phyloP scores from a whole-genome alignment of 169 alveolate genomes.

The Plasmodium falciparum region DNA sequence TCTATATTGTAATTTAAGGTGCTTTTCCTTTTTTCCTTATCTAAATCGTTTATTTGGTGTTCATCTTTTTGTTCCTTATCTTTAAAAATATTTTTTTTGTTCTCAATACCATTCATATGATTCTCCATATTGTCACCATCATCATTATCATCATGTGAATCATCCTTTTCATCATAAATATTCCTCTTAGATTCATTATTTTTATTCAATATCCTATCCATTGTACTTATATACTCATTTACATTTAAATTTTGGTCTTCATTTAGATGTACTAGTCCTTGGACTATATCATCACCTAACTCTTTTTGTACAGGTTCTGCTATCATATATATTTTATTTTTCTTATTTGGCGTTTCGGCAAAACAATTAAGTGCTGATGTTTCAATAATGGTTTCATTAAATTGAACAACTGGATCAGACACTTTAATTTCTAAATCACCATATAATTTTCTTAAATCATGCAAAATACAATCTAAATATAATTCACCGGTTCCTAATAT shows the following conservation, averaged over 20 bases:
- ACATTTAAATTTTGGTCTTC: slow-evolving; percentile 20
- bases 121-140: not conserved
- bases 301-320: slow-evolving; percentile 97
- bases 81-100: slow-evolving; percentile 85
- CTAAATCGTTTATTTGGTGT: slow-evolving; percentile 43
- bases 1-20: slow-evolving; percentile 66
- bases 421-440: slow-evolving; percentile 99
- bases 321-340: slow-evolving; percentile 93
- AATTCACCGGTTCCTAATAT: slow-evolving; percentile 99
- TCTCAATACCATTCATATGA: slow-evolving; percentile 84
- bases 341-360: slow-evolving; percentile 97
- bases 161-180: not conserved
- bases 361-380: slow-evolving; percentile 96
- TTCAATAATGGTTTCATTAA: slow-evolving; percentile 97
- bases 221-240: slow-evolving; percentile 32
- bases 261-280: slow-evolving; percentile 85
- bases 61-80: slow-evolving; percentile 89
- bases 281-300: slow-evolving; percentile 91
- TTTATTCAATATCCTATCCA: slow-evolving; percentile 17
- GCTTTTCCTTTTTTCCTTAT: slow-evolving; percentile 65
- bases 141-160: not conserved
- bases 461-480: slow-evolving; percentile 97
- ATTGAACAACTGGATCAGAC: slow-evolving; percentile 96
- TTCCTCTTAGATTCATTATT: not conserved
- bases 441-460: slow-evolving; percentile 97